phyloP scores from a whole-genome alignment of 2,329 filamentous ascomycete species.

The Colletotrichum sp. region DNA sequence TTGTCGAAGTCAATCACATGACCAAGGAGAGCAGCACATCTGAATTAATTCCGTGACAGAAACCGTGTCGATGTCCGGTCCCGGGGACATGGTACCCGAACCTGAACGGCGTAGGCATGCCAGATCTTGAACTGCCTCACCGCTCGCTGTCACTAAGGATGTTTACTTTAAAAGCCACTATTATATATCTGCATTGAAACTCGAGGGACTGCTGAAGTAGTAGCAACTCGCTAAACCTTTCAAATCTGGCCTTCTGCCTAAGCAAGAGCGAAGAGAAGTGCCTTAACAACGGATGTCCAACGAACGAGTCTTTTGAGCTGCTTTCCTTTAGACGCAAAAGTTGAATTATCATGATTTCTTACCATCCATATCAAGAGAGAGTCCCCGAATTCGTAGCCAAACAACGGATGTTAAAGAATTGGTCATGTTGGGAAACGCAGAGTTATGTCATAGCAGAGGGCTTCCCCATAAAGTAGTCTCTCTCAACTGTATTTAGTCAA shows the following conservation, averaged over 20 bases:
- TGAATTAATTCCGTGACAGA: not conserved
- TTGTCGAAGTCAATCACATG: not conserved
- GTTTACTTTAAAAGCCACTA: not conserved
- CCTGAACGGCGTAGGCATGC: not conserved
- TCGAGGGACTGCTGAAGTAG: not conserved
- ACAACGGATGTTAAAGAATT: not conserved
- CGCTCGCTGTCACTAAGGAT: not conserved
- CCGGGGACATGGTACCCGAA: rapidly evolving
- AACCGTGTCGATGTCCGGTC: not conserved
- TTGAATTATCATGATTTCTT: not conserved
- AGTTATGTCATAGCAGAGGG: rapidly evolving
- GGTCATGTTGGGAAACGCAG: not conserved
- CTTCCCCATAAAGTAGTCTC: not conserved
- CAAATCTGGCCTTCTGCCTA: not conserved
- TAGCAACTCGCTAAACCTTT: not conserved
- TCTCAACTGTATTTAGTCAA: not conserved
- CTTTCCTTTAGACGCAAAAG: not conserved
- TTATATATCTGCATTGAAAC: not conserved
- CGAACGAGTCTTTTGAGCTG: rapidly evolving
- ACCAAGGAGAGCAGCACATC: not conserved
- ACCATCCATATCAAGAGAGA: not conserved
- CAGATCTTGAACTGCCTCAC: not conserved
- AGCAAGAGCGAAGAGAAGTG: not conserved
- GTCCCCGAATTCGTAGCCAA: not conserved
- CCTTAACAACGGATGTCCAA: rapidly evolving